Evolutionary conservation across 768 basidiomycete genomes (phyloP).

Genomic region (Lactarius indigo): DNA sequence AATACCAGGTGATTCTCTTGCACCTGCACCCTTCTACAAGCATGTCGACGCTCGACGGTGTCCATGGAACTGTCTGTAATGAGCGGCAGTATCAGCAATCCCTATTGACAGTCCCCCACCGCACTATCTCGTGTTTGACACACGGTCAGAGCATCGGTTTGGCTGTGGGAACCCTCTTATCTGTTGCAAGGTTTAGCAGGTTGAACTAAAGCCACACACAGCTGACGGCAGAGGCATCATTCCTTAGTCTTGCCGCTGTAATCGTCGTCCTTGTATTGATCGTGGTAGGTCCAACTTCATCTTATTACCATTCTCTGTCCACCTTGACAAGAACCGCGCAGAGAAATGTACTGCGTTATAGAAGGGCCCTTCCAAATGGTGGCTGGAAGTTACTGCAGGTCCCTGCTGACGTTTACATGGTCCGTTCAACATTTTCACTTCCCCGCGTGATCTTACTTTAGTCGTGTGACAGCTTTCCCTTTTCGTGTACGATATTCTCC

Average conservation of each 20-base stretch:
- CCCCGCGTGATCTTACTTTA: constrained; percentile 10
- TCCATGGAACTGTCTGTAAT: constrained; percentile 18
- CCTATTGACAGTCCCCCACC: neutral
- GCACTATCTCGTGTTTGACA: constrained; percentile 30
- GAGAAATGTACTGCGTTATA: constrained; percentile 19
- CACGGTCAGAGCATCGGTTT: constrained; percentile 38
- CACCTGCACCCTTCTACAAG: neutral
- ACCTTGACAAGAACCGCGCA: neutral
- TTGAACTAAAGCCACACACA: constrained; percentile 20
- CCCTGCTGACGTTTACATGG: constrained; percentile 44
- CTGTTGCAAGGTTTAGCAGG: neutral
- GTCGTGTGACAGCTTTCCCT: constrained; percentile 28
- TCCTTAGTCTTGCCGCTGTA: constrained; percentile 3
- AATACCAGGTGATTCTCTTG: neutral
- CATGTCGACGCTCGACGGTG: constrained; percentile 1
- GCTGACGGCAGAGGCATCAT: constrained; percentile 36
- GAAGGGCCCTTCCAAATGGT: neutral
- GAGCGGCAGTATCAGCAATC: constrained; percentile 1
- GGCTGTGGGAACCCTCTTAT: constrained; percentile 28
- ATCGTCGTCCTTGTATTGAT: constrained; percentile 4
- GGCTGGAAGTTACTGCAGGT: constrained; percentile 32
- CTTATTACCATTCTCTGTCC: no score
- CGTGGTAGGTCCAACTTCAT: constrained; percentile 13
- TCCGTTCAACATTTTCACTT: constrained; percentile 14
- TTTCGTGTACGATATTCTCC: constrained; percentile 36